Evolutionary conservation across 2,329 filamentous ascomycete genomes (phyloP).

Genomic region (Elsinoe necatrix): DNA sequence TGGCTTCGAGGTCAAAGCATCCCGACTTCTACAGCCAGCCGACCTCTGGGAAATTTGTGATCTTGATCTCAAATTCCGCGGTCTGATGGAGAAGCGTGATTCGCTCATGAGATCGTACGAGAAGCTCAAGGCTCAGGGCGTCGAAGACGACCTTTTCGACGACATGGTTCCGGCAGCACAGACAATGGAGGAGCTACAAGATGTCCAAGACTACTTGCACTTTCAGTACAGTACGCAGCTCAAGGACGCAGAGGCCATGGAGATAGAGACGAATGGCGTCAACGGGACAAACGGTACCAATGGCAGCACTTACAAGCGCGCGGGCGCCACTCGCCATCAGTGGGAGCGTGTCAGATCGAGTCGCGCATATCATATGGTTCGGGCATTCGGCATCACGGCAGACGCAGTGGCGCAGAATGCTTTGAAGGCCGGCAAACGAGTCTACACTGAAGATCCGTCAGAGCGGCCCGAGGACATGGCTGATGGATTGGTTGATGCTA

Average conservation of each 20-base stretch:
- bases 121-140: constrained; percentile 47
- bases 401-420: constrained; percentile 84
- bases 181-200: constrained; percentile 91
- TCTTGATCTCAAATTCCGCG: constrained; percentile 88
- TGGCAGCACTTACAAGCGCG: constrained; percentile 57
- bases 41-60: constrained; percentile 95
- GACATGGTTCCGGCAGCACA: constrained; percentile 71
- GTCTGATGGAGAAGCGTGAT: constrained; percentile 84
- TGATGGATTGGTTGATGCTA: constrained; percentile 62
- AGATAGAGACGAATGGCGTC: constrained; percentile 52
- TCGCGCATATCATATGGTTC: constrained; percentile 72
- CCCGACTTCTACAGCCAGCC: constrained; percentile 84
- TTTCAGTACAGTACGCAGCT: constrained; percentile 83
- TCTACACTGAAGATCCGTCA: constrained; percentile 75
- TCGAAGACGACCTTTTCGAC: constrained; percentile 63
- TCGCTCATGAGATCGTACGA: constrained; percentile 71
- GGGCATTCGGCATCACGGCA: constrained; percentile 80
- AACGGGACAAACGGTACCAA: constrained; percentile 14
- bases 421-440: constrained; percentile 65
- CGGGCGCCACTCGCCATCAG: constrained; percentile 69
- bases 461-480: constrained; percentile 79
- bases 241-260: constrained; percentile 63
- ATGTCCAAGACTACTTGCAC: constrained; percentile 91
- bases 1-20: constrained; percentile 65
- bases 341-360: constrained; percentile 79